Base-by-base conservation (phyloP, 2,329 filamentous ascomycete species). In the Metarhizium guizhouense region DNA sequence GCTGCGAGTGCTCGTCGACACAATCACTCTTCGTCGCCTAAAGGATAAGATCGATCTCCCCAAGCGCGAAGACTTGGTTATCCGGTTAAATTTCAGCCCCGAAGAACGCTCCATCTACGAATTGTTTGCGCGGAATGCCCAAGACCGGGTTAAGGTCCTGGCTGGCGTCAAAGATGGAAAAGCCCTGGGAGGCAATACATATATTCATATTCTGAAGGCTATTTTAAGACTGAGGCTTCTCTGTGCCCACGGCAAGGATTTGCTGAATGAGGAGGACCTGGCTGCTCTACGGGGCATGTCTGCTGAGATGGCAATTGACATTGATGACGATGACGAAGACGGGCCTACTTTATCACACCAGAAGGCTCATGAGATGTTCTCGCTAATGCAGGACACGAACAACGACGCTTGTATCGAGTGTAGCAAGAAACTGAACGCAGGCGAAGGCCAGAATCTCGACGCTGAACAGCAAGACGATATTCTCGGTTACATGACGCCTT, bases 1-100 rank as follows among this genome's bases (percentile, higher is more conserved):
- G 67, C 77, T 99, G 36, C 88, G 93, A 34, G 79, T 96, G 11
- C 81, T 99, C 0, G 92, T 99, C 8, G 90, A 96, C 66, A 94
- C 89, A n/a, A 88, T 99, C 61, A 97, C 94, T 0, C 77, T 99
- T 10, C 87, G 94, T 30, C 88, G 94, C 25, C 78, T 94, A 38
- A 97, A 97, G 70, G 90, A 97, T 69, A 91, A 87, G 70, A 92
- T 97, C 57, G 79, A 95, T 63, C 76, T 99, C 2, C 89, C 90
- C 1, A 77, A 80, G 25, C 84, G 90, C 18, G 78, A 81, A 11
- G 93, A 96, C 65, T 74, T 85, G 11, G 80, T 92, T 10, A 76
- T 93, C 6, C 81, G 76, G 58, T 82, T 99, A 4, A 76, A 87
- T 2, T 96, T 97, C 67, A 85, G 82, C 8, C 75, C 79, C 3